These are phyloP conservation scores for Saccharomycopsis fodiens DNA, from an alignment of 805 yeast genomes.

Conservation along the genomic window DNA sequence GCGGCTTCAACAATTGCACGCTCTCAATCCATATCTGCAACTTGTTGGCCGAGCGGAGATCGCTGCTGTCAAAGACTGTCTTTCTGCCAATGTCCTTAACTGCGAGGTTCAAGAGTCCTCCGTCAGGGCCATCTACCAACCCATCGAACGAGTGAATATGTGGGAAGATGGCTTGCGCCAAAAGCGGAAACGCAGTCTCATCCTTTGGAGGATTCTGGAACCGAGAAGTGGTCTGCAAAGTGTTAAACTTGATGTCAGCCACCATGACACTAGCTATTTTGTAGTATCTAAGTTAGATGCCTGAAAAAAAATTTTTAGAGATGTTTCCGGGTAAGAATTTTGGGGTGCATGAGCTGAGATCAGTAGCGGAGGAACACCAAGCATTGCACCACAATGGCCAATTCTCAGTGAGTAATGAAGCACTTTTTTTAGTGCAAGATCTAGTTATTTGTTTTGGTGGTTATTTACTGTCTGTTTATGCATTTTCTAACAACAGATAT, in stretches of 20 bases:
- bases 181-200: constrained; percentile 70
- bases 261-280: background rate
- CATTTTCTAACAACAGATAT: constrained; percentile 28
- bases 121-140: constrained; percentile 77
- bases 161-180: constrained; percentile 86
- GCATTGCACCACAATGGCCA: constrained; percentile 51
- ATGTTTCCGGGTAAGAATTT: background rate
- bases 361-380: background rate
- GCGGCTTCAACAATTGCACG: constrained; percentile 81
- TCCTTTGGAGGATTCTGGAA: constrained; percentile 88
- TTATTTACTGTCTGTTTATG: too few species aligned
- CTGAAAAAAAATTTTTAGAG: background rate
- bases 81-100: constrained; percentile 84
- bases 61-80: constrained; percentile 76
- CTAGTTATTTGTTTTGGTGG: too few species aligned
- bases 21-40: constrained; percentile 77
- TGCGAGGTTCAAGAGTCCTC: constrained; percentile 78
- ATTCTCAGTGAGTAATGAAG: constrained; percentile 39
- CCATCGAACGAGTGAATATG: constrained; percentile 97
- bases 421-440: background rate
- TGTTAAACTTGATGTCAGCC: constrained; percentile 35
- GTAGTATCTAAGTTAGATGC: background rate
- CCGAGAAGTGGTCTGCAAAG: constrained; percentile 81
- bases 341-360: background rate
- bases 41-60: constrained; percentile 76